These are phyloP conservation scores for Fusarium proliferatum DNA, from an alignment of 2,329 filamentous ascomycete genomes.

Conservation along the genomic window DNA sequence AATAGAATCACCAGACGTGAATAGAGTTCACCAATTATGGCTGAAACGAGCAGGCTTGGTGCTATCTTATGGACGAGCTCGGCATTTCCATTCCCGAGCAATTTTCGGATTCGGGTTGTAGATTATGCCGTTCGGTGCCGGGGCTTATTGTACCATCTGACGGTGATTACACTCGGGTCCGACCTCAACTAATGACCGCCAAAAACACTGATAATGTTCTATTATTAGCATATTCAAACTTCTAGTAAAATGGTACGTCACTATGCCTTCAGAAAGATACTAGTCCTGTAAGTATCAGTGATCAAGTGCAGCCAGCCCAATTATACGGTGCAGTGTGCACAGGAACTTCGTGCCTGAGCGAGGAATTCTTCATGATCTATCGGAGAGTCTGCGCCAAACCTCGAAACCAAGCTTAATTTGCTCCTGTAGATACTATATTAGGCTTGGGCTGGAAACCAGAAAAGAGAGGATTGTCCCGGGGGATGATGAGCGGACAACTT, in stretches of 20 bases:
- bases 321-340: too few species aligned
- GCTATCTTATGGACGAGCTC: neutral
- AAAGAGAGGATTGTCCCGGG: neutral
- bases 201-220: too few species aligned
- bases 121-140: neutral
- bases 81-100: neutral
- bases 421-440: neutral
- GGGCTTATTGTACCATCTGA: neutral
- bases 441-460: neutral
- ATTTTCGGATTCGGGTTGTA: neutral
- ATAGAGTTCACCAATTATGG: fast-evolving
- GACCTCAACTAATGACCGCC: too few species aligned
- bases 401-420: neutral
- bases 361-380: neutral
- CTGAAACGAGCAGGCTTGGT: neutral
- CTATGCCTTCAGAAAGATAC: too few species aligned
- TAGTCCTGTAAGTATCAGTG: too few species aligned
- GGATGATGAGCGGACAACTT: neutral
- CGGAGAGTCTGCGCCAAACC: neutral
- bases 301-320: too few species aligned
- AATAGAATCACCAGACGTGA: too few species aligned
- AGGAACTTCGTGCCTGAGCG: too few species aligned
- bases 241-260: too few species aligned
- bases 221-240: too few species aligned
- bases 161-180: neutral